These are phyloP conservation scores for Beauveria asiatica DNA, from an alignment of 2,329 filamentous ascomycete genomes.

Conservation along the genomic window DNA sequence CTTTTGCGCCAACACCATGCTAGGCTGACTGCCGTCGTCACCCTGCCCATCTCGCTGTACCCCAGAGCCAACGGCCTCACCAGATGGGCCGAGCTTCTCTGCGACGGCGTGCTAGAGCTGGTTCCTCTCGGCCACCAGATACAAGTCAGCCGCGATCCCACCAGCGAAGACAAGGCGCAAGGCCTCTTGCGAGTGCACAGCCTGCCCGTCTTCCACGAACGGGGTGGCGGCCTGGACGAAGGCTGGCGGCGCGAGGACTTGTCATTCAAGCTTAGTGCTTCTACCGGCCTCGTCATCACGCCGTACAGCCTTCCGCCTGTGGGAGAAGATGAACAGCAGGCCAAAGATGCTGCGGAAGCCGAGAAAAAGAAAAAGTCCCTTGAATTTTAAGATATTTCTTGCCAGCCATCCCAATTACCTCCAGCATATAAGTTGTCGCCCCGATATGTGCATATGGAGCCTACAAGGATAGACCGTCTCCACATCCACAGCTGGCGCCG, in stretches of 20 bases:
- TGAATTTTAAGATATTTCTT: slow-evolving; percentile 51
- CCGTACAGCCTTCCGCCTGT: slow-evolving; percentile 85
- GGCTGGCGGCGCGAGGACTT: slow-evolving; percentile 72
- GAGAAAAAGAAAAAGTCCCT: slow-evolving; percentile 54
- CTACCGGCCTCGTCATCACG: slow-evolving; percentile 72
- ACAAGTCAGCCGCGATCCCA: slow-evolving; percentile 40
- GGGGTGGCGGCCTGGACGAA: slow-evolving; percentile 66
- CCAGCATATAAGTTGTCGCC: slow-evolving; percentile 10
- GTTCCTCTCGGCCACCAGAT: slow-evolving; percentile 55
- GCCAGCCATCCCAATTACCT: not conserved
- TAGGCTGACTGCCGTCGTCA: slow-evolving; percentile 63
- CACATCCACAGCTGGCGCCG: slow-evolving; percentile 2
- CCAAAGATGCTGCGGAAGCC: slow-evolving; percentile 29
- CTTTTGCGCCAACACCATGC: slow-evolving; percentile 60
- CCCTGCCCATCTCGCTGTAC: slow-evolving; percentile 71
- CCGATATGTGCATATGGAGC: slow-evolving; percentile 10
- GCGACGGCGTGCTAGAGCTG: slow-evolving; percentile 80
- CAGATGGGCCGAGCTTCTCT: slow-evolving; percentile 77
- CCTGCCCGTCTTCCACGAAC: slow-evolving; percentile 78
- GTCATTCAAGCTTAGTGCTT: slow-evolving; percentile 79
- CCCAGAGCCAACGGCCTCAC: slow-evolving; percentile 67
- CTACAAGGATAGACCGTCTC: slow-evolving; percentile 3
- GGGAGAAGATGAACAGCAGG: slow-evolving; percentile 53
- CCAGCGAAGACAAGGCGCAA: slow-evolving; percentile 66
- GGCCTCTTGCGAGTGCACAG: slow-evolving; percentile 78